Evolutionary conservation across 75 land plant species (phyloP).

Genomic region (Pinus taeda): DNA sequence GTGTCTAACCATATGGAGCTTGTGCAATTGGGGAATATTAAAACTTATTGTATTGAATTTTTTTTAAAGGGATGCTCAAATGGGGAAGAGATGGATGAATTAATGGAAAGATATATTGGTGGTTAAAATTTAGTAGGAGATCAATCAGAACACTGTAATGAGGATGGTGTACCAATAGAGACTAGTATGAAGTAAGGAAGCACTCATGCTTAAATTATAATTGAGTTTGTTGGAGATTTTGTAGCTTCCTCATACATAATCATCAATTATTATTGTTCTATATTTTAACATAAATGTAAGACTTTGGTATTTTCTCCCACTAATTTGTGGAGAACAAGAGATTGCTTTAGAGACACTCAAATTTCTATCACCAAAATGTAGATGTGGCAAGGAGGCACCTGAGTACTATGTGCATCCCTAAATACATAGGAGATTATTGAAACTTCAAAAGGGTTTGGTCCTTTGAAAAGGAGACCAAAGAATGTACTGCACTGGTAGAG

Average conservation of each 20-base stretch:
- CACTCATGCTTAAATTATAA: not conserved
- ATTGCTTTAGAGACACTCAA: not conserved
- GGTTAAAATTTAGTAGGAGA: not conserved
- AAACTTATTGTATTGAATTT: not conserved
- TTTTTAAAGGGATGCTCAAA: not conserved
- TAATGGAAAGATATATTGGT: not conserved
- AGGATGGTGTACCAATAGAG: not conserved
- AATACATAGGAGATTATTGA: slow-evolving; percentile 7
- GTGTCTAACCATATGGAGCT: not conserved
- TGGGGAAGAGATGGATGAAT: not conserved
- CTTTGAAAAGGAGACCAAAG: not conserved
- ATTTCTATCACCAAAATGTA: slow-evolving; percentile 8
- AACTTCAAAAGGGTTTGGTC: slow-evolving; percentile 3
- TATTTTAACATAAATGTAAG: not conserved
- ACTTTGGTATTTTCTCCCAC: not conserved
- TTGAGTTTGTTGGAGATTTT: not conserved
- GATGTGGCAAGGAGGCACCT: slow-evolving; percentile 6
- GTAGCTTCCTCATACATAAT: too few relatives aligned
- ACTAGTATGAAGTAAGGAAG: not conserved
- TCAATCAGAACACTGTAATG: not conserved
- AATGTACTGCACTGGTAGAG: not conserved
- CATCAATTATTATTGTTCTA: not conserved
- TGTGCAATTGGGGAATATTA: not conserved
- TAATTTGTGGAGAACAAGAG: not conserved
- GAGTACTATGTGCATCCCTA: slow-evolving; percentile 14